Conservation (phyloP, 2,329 filamentous ascomycete species). For the Penicillium sp. region DNA sequence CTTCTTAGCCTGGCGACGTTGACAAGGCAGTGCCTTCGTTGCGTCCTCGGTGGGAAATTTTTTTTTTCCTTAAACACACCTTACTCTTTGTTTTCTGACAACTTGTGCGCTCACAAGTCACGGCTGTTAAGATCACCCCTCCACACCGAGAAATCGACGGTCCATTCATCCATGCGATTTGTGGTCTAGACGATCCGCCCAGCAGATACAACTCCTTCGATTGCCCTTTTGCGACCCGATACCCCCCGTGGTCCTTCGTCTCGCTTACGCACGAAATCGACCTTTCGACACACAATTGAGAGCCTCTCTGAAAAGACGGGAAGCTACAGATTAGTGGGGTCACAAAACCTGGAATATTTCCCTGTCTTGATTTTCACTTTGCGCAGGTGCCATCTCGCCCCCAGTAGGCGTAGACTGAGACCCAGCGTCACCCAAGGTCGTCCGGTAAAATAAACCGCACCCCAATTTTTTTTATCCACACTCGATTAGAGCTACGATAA, state of each 20-base stretch:
- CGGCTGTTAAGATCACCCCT: constrained; percentile 14
- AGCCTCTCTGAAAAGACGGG: constrained; percentile 25
- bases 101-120: constrained; percentile 15
- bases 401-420: constrained; percentile 20
- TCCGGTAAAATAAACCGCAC: constrained; percentile 26
- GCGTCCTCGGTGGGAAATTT: constrained; percentile 11
- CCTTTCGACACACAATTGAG: constrained; percentile 14
- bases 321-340: constrained; percentile 32
- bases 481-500: constrained; percentile 39
- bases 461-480: constrained; percentile 5
- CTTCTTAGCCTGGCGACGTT: constrained; percentile 9
- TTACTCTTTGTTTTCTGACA: constrained; percentile 7
- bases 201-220: constrained; percentile 5
- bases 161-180: constrained; percentile 28
- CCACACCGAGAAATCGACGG: constrained; percentile 6
- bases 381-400: constrained; percentile 29
- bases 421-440: constrained; percentile 25
- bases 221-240: constrained; percentile 5
- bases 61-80: background rate
- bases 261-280: background rate
- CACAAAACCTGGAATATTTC: constrained; percentile 29
- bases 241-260: constrained; percentile 3
- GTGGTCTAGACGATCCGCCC: constrained; percentile 23
- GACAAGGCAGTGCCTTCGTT: constrained; percentile 20
- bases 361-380: constrained; percentile 24